Conservation (phyloP, 2,329 filamentous ascomycete genomes). For the Neoarthrinium moseri region DNA sequence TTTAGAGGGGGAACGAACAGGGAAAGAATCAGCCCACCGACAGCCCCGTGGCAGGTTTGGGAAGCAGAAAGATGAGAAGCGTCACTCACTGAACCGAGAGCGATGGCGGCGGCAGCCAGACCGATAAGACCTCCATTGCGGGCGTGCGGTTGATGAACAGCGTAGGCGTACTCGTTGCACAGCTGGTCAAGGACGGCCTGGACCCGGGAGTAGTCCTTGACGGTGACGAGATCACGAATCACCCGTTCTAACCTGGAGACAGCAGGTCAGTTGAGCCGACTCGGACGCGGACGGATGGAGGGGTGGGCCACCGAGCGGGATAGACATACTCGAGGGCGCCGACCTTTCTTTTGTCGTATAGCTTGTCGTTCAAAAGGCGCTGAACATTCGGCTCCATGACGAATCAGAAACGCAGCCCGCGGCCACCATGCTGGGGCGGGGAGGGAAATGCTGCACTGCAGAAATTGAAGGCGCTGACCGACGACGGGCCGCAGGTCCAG, state of each 20-base stretch:
- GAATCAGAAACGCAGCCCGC: background rate
- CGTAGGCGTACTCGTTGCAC: conserved; percentile 96
- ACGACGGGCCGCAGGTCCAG: no score
- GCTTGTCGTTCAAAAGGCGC: conserved; percentile 92
- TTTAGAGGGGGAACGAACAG: conserved; percentile 11
- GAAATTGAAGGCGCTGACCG: background rate
- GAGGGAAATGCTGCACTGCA: background rate
- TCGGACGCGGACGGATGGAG: background rate
- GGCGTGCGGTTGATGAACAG: conserved; percentile 93
- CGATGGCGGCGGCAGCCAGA: conserved; percentile 91
- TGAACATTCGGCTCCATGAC: conserved; percentile 86
- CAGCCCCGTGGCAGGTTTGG: background rate
- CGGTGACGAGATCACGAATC: conserved; percentile 78
- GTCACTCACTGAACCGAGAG: conserved; percentile 77
- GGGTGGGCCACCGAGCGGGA: conserved; percentile 4
- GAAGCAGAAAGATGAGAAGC: background rate
- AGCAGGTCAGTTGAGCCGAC: background rate
- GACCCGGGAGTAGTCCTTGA: conserved; percentile 77
- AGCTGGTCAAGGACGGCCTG: conserved; percentile 90
- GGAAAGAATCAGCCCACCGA: background rate
- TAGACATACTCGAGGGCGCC: conserved; percentile 85
- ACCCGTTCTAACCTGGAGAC: conserved; percentile 75
- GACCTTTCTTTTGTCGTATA: conserved; percentile 97
- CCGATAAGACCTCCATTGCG: conserved; percentile 96
- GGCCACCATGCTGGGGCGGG: background rate